Conservation (phyloP, 768 basidiomycete genomes). For the Lentinula sp. region DNA sequence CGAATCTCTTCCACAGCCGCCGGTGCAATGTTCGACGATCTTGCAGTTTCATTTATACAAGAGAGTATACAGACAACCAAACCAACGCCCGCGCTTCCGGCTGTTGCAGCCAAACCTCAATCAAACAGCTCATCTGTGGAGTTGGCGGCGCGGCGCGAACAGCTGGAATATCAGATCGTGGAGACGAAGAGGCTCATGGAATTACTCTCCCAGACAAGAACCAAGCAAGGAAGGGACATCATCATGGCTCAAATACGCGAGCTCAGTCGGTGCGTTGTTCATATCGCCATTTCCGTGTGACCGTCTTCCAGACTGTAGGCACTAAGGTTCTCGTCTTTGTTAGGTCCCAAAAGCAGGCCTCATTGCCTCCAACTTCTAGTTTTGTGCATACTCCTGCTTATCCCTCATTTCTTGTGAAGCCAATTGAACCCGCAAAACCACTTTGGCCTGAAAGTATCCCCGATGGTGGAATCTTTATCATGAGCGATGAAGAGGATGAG, state of each 20-base stretch:
- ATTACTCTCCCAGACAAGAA: slow-evolving; percentile 35
- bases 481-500: slow-evolving; percentile 47
- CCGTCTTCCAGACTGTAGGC: slow-evolving; percentile 2
- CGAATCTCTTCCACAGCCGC: background rate
- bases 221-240: slow-evolving; percentile 45
- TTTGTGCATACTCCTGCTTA: background rate
- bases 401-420: slow-evolving; percentile 1
- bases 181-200: slow-evolving; percentile 48
- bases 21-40: slow-evolving; percentile 38
- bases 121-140: slow-evolving; percentile 12
- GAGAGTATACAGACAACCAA: slow-evolving; percentile 46
- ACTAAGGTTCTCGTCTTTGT: slow-evolving; percentile 7
- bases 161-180: slow-evolving; percentile 45
- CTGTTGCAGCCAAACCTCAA: slow-evolving; percentile 8
- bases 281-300: background rate
- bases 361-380: background rate
- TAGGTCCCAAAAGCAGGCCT: background rate
- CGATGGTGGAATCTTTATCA: slow-evolving; percentile 36
- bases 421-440: slow-evolving; percentile 15
- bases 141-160: slow-evolving; percentile 41
- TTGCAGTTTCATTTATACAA: slow-evolving; percentile 53
- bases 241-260: slow-evolving; percentile 42
- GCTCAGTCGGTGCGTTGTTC: slow-evolving; percentile 44
- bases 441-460: slow-evolving; percentile 42
- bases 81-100: slow-evolving; percentile 14